Conservation (phyloP, 1,139 yeast species). For the Yamadazyma atlantica region DNA sequence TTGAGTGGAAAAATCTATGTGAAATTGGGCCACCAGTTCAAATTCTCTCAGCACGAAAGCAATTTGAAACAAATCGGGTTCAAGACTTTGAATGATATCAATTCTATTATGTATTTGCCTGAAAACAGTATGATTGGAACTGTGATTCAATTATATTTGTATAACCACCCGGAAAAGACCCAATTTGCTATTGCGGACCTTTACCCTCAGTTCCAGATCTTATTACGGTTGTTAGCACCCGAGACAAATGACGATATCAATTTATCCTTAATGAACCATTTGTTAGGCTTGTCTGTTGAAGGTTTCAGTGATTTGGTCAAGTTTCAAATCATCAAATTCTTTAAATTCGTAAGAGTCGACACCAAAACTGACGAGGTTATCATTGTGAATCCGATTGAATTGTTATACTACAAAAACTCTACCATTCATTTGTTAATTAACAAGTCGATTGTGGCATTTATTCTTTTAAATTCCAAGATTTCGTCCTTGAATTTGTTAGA, state of each 20-base stretch:
- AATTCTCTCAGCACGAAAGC: slow-evolving; percentile 17
- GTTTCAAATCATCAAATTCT: slow-evolving; percentile 32
- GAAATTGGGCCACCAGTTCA: slow-evolving; percentile 37
- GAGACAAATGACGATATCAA: slow-evolving; percentile 15
- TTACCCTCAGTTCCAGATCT: slow-evolving; percentile 23
- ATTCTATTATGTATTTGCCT: slow-evolving; percentile 36
- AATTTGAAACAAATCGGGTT: slow-evolving; percentile 46
- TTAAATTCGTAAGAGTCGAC: slow-evolving; percentile 35
- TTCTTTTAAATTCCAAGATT: slow-evolving; percentile 21
- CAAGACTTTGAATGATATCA: slow-evolving; percentile 41
- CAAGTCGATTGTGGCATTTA: slow-evolving; percentile 35
- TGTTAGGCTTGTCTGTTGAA: slow-evolving; percentile 16
- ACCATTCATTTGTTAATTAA: slow-evolving; percentile 42
- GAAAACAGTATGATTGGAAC: slow-evolving; percentile 41
- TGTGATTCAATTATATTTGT: slow-evolving; percentile 34
- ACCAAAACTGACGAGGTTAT: slow-evolving; percentile 25
- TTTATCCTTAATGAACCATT: slow-evolving; percentile 10
- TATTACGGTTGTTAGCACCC: slow-evolving; percentile 7
- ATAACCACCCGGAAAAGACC: slow-evolving; percentile 15
- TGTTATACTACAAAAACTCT: slow-evolving; percentile 45
- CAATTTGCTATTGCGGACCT: slow-evolving; percentile 25
- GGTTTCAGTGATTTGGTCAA: slow-evolving; percentile 25
- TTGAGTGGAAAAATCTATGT: slow-evolving; percentile 43
- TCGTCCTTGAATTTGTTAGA: slow-evolving; percentile 26
- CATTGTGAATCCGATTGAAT: slow-evolving; percentile 39